Evolutionary conservation across 306 rosid genomes (phyloP).

Genomic region (Ormosia semicastrata): DNA sequence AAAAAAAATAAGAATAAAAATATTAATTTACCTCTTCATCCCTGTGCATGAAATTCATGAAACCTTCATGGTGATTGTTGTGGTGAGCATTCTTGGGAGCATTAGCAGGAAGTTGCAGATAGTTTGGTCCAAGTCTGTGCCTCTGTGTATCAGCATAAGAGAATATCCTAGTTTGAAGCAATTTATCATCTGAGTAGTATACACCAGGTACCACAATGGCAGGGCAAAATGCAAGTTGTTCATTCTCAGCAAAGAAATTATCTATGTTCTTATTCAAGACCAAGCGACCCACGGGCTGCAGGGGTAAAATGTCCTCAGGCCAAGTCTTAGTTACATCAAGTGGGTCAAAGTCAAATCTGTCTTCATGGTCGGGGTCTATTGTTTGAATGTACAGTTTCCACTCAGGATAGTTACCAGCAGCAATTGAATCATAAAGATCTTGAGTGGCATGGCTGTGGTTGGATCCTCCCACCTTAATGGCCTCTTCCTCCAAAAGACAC

Average conservation of each 20-base stretch:
- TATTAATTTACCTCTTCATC: constrained; percentile 69
- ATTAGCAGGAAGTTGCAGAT: constrained; percentile 87
- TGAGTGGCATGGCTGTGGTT: constrained; percentile 97
- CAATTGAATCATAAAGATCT: constrained; percentile 89
- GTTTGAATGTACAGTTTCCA: constrained; percentile 92
- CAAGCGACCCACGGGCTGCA: constrained; percentile 96
- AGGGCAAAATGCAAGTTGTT: constrained; percentile 92
- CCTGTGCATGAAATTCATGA: constrained; percentile 94
- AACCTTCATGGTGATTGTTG: constrained; percentile 93
- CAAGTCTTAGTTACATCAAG: constrained; percentile 94
- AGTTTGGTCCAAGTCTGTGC: constrained; percentile 98
- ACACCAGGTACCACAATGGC: constrained; percentile 82
- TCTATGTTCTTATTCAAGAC: constrained; percentile 89
- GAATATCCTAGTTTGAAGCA: constrained; percentile 89
- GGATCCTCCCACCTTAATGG: constrained; percentile 80
- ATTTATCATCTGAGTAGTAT: constrained; percentile 82
- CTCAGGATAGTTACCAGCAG: constrained; percentile 97
- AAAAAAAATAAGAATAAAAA: constrained; percentile 5
- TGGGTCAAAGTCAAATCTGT: constrained; percentile 87
- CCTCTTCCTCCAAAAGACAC: constrained; percentile 81
- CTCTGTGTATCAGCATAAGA: constrained; percentile 90
- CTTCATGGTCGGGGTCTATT: constrained; percentile 91
- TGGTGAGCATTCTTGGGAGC: constrained; percentile 92
- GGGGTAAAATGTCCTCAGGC: constrained; percentile 94
- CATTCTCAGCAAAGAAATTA: constrained; percentile 96